Evolutionary conservation across 495 filamentous ascomycete genomes (phyloP).

Genomic region (Penicillium argentinense): DNA sequence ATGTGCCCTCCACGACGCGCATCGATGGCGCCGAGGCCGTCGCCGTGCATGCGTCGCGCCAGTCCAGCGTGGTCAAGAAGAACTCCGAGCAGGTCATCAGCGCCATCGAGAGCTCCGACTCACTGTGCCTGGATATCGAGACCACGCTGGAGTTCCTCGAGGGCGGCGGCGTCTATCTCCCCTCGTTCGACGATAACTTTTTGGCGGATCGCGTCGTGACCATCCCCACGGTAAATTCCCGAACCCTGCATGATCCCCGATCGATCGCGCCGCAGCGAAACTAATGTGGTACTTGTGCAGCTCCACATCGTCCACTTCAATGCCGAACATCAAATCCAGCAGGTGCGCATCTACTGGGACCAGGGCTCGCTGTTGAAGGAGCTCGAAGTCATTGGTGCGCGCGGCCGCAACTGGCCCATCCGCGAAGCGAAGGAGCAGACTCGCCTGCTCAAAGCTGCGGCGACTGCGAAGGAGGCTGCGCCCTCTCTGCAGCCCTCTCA

Average conservation of each 20-base stretch:
- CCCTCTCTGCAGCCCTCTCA: constrained; percentile 14
- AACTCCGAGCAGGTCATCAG: constrained; percentile 72
- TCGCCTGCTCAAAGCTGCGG: constrained; percentile 60
- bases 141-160: constrained; percentile 78
- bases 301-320: constrained; percentile 90
- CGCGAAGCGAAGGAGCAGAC: constrained; percentile 84
- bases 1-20: constrained; percentile 85
- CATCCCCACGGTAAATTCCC: constrained; percentile 73
- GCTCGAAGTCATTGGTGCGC: constrained; percentile 87
- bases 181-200: constrained; percentile 91
- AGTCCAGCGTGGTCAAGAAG: constrained; percentile 68
- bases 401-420: constrained; percentile 90
- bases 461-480: constrained; percentile 18
- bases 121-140: constrained; percentile 74
- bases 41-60: constrained; percentile 69
- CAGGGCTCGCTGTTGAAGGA: constrained; percentile 91
- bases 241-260: constrained; percentile 6
- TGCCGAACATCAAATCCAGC: constrained; percentile 68
- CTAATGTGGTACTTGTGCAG: constrained; percentile 43
- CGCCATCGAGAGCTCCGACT: constrained; percentile 66
- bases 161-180: constrained; percentile 85
- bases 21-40: constrained; percentile 68
- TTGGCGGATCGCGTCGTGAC: constrained; percentile 77
- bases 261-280: constrained; percentile 14
- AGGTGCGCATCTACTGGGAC: constrained; percentile 91